Base-by-base conservation (phyloP, 2,329 filamentous ascomycete genomes). In the Verticillium longisporum region DNA sequence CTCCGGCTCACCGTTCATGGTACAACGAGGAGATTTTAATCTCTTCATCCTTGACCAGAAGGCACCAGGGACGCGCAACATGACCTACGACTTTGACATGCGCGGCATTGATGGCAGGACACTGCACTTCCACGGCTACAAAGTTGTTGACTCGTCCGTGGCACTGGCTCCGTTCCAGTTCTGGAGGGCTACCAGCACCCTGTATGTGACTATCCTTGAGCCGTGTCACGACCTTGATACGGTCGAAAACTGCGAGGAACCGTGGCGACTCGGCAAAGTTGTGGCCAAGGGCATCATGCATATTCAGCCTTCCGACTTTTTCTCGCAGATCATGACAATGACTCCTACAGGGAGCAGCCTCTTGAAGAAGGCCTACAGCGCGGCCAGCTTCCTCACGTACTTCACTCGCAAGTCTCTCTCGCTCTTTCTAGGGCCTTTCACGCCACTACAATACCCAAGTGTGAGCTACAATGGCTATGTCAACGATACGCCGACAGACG, bases 51-150 rank as follows among this genome's bases (percentile, higher is more conserved):
- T 77, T 14, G 81, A 86, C 66, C 71, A 76, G 38, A 77, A 80
- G 62, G 77, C 81, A 0, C 79, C 86, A 0, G 84, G 85, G 18
- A 86, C 83, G 5, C 77, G 77, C 33, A 87, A 84, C 63, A 71
- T 89, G 34, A 81, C 80, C 0, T 89, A 89, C 67, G 80, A 86
- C 66, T 85, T 88, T 62, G 81, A 84, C 65, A 82, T 89, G 78
- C 75, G 75, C 32, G 82, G 83, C 5, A 75, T 80, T 4, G 74
- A 83, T 62, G 83, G 82, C 14, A 73, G 77, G 55, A 74, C 73
- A 56, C 78, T 86, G 55, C 81, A 83, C 61, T 85, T 89, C 68
- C 78, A 86, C 63, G 86, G 85, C 0, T 85, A 82, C 72, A 88
- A 88, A 70, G 76, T 84, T 1, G 79, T 88, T 53, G 82, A 88